These are phyloP conservation scores for Russula brevipes DNA, from an alignment of 768 basidiomycete species.

Conservation along the genomic window DNA sequence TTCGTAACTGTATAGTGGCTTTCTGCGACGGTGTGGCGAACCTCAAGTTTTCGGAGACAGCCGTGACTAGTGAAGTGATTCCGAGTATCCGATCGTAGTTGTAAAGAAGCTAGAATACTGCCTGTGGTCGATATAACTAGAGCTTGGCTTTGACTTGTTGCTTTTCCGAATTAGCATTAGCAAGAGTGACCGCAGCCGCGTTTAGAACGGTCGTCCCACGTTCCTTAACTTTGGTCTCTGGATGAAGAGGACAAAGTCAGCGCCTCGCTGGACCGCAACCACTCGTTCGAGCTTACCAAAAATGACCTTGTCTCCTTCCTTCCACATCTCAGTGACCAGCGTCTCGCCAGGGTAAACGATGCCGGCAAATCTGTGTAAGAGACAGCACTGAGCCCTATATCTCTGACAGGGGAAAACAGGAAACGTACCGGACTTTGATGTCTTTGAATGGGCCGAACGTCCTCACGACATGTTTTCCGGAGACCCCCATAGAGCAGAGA, in stretches of 20 bases:
- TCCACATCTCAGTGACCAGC: slow-evolving; percentile 97
- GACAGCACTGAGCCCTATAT: slow-evolving; percentile 5
- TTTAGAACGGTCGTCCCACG: slow-evolving; percentile 64
- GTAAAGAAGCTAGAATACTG: not conserved
- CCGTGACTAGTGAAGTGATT: not conserved
- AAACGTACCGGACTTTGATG: slow-evolving; percentile 85
- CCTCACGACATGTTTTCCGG: slow-evolving; percentile 89
- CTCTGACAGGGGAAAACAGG: not conserved
- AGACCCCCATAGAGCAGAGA: slow-evolving; percentile 87
- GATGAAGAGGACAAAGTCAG: not conserved
- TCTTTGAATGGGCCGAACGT: slow-evolving; percentile 80
- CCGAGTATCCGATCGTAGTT: not conserved
- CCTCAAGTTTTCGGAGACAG: not conserved
- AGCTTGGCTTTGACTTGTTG: slow-evolving; percentile 53
- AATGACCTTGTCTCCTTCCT: slow-evolving; percentile 83
- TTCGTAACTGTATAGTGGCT: not conserved
- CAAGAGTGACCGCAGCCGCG: slow-evolving; percentile 76
- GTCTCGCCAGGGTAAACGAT: slow-evolving; percentile 96
- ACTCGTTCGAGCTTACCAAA: slow-evolving; percentile 59
- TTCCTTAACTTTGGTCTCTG: slow-evolving; percentile 88
- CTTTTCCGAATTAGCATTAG: slow-evolving; percentile 35
- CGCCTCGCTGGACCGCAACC: not conserved
- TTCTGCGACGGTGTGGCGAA: not conserved
- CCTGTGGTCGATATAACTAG: slow-evolving; percentile 31
- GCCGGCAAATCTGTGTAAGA: slow-evolving; percentile 65